Evolutionary conservation across 768 basidiomycete species (phyloP).

Genomic region (Boletus barrowsii): DNA sequence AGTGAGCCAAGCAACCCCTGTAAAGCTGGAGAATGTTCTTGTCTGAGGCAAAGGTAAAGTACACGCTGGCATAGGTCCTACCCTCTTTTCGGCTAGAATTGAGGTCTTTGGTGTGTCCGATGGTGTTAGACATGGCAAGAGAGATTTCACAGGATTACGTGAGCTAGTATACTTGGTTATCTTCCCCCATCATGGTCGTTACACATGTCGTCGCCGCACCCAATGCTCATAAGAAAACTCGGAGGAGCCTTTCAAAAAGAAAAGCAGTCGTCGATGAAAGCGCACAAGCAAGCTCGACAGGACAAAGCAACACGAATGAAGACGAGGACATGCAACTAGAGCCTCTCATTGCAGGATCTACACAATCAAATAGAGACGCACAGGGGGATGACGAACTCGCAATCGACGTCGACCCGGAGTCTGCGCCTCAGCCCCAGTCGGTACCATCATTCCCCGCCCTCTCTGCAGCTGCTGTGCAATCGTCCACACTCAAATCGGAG

Average conservation of each 20-base stretch:
- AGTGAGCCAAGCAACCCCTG: conserved; percentile 40
- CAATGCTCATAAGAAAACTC: conserved; percentile 40
- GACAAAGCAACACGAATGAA: conserved; percentile 12
- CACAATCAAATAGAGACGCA: not conserved
- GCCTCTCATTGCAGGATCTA: conserved; percentile 7
- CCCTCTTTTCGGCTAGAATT: conserved; percentile 36
- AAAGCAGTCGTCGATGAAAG: conserved; percentile 10
- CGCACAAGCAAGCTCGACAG: conserved; percentile 8
- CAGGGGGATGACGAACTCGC: conserved; percentile 60
- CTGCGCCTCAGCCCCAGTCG: conserved; percentile 42
- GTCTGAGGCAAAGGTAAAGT: conserved; percentile 7
- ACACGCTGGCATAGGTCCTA: conserved; percentile 17
- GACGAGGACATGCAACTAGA: conserved; percentile 34
- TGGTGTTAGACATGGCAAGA: conserved; percentile 20
- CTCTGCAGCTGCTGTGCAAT: conserved; percentile 52
- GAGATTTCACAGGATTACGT: conserved; percentile 14
- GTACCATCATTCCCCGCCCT: conserved; percentile 72
- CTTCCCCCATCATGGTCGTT: conserved; percentile 38
- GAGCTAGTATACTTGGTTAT: conserved; percentile 2
- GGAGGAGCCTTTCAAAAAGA: conserved; percentile 45
- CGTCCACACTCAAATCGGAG: conserved; percentile 67
- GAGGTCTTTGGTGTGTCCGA: conserved; percentile 23
- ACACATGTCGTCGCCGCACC: conserved; percentile 33
- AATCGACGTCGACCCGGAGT: conserved; percentile 51
- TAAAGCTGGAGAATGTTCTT: conserved; percentile 30